Evolutionary conservation across 2,329 filamentous ascomycete genomes (phyloP), one percentile per base, ranked within the genome.

Genomic region (Ceratocystiopsis brevicomis): DNA sequence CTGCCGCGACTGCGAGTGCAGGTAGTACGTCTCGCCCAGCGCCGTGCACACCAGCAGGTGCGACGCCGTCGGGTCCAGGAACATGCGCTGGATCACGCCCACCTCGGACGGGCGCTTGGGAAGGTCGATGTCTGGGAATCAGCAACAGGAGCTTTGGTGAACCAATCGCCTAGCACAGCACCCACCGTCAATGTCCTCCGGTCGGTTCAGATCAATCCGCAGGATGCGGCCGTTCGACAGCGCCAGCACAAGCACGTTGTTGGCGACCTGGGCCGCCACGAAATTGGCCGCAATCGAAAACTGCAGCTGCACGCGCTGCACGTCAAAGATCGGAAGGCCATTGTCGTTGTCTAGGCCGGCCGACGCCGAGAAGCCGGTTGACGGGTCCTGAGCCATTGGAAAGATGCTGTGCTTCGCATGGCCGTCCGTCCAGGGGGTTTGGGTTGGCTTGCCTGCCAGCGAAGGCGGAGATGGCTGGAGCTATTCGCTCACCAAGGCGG

Each of bases 271-370:
- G 37, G 87, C 87, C 16, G 90, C 87, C 40, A 94, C 90, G 57
- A 98, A 96, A 61, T 95, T 84, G 51, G 88, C 86, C 2, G 88
- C 84, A 54, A 96, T 80, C 47, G 84, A 81, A 68, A 98, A 98
- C 59, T 90, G 83, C 49, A 96, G 76, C 65, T 92, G 81, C 36
- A 96, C 90, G 49, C 75, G 78, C 63, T 94, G 83, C 57, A 96
- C 78, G 57, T 90, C 83, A 67, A 98, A 98, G 62, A 98, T 93
- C 52, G 88, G 87, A 46, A 88, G 66, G 44, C 77, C 69, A 53
- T 78, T 72, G 49, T 73, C 66, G 48, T 59, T 54, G 53, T 75
- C 69, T 49, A 71, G 45, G 38, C 46, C 48, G 15, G 47, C 39
- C n/a, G 51, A 48, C 40, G 76, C 71, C 56, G 68, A 73, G 65